Base-by-base conservation (phyloP, 1,284 basidiomycete genomes). In the Leucoagaricus sp. region DNA sequence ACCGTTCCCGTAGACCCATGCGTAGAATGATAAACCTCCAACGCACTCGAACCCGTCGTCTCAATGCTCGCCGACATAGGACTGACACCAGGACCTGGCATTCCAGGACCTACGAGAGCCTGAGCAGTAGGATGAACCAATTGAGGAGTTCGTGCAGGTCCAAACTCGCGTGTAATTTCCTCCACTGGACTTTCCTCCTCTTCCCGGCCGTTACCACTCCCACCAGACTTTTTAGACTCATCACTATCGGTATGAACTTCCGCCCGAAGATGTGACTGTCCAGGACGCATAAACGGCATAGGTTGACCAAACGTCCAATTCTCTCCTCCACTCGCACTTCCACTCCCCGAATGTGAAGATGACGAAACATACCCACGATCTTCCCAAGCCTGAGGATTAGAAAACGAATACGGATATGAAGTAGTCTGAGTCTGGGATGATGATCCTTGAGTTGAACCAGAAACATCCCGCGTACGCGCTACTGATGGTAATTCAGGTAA, bases 241-340 rank as follows among this genome's bases (percentile, higher is more conserved):
- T n/a, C n/a, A n/a, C n/a, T n/a, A 21, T 52, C 52, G 41, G 36
- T 57, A 25, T 42, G 31, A 55, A 46, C 51, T 38, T 54, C 63
- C 53, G 28, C 57, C 48, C 38, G 51, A 40, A 57, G 50, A 28
- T 31, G 57, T 33, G 41, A 57, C 28, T 45, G 58, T 19, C 41
- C 62, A 31, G 67, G 69, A 57, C 69, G 66, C 61, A 72, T 69
- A 59, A 72, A 69, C 38, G 69, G 63, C 51, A 74, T 64, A 12
- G 82, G 86, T 51, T 81, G 78, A 7, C 87, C 87, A 67, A 89
- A 89, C 6, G 87, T 89, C 65, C 89, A 78, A 66, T 87, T 88
- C 64, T 88, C 86, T 3, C 73, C 78, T 57, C 79, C 77, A 59
- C 79, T 66, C 36, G 70, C 79, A 66, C 77, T 84, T 17, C 79